Percentiles rank a stretch among this genome's conserved stretches.
Evolutionary conservation across 116 monocot species (phyloP).

Genomic region (Thalassia testudinum): DNA sequence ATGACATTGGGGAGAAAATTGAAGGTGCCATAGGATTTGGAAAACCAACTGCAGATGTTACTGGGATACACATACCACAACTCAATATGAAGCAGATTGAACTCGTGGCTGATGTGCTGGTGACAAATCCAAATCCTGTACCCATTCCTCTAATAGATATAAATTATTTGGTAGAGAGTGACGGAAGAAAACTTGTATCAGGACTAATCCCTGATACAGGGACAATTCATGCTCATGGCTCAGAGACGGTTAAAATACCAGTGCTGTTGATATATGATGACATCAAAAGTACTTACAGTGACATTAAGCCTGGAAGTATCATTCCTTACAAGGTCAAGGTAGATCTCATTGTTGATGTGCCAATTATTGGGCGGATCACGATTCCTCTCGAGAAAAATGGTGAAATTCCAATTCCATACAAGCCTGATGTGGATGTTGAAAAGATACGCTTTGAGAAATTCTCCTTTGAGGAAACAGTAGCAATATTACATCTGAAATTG

Average conservation of each 20-base stretch:
- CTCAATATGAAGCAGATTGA: conserved; percentile 75
- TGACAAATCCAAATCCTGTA: conserved; percentile 86
- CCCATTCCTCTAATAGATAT: conserved; percentile 92
- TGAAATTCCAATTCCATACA: conserved; percentile 96
- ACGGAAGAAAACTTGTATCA: conserved; percentile 88
- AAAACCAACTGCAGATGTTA: conserved; percentile 89
- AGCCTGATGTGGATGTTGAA: conserved; percentile 80
- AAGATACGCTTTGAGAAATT: conserved; percentile 79
- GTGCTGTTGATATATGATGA: conserved; percentile 74
- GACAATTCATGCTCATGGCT: conserved; percentile 93
- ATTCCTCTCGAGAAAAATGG: conserved; percentile 83
- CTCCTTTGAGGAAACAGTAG: conserved; percentile 80
- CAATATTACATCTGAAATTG: conserved; percentile 63
- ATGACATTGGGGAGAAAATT: conserved; percentile 96
- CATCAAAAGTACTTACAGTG: conserved; percentile 63
- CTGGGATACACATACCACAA: conserved; percentile 56
- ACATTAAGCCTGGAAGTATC: conserved; percentile 87
- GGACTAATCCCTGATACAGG: conserved; percentile 97
- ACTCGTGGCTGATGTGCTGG: conserved; percentile 61
- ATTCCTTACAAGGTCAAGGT: conserved; percentile 85
- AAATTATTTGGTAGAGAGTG: conserved; percentile 77
- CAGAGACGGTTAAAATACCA: conserved; percentile 90
- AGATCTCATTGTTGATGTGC: conserved; percentile 80
- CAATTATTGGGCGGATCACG: conserved; percentile 73
- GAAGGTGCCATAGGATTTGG: conserved; percentile 89